Base-by-base conservation (phyloP, 1,284 basidiomycete species). In the Pascua guehoae region DNA sequence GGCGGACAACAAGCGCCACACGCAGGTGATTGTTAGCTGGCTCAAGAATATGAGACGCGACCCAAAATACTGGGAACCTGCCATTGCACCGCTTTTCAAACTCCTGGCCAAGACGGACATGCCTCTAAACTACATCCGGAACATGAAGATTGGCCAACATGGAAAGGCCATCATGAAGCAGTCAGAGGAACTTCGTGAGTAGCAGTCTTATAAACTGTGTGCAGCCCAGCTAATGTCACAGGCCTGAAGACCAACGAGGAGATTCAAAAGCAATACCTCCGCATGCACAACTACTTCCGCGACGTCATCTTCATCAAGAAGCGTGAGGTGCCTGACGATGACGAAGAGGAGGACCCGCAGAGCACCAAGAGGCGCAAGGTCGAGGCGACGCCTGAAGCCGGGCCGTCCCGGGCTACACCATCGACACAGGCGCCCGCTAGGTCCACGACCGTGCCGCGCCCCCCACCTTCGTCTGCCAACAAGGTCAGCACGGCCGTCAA, bases 91-190 rank as follows among this genome's bases (percentile, higher is more conserved):
- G 11, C 36, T 68, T 2, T 18, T 68, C 40, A 36, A 37, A 57
- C 46, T 72, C 11, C 60, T 75, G 7, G 52, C 68, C 1, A 63
- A 65, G 46, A 74, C 70, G 5, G 67, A 72, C 41, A 72, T 75
- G 63, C 58, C 70, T 0, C 47, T 66, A 12, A 60, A 73, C 52
- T 60, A 54, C 44, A 57, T 71, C 16, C 42, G 49, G 9, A 62
- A 72, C 1, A 53, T 54, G 24, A 65, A 62, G 38, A 59, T 74
- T 11, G 62, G 47, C 16, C 66, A 44, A 32, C 15, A 56, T 7
- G 61, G 62, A 18, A 62, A 54, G 42, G 16, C 14, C 17, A 42
- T 68, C 10, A 42, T 41, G 12, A 47, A 58, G 16, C 49, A 56
- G 24, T 64, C 60, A 2, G 40, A 54, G 8, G 58, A 67, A n/a